Evolutionary conservation across 75 land plant genomes (phyloP).

Genomic region (Pinus tabuliformis): DNA sequence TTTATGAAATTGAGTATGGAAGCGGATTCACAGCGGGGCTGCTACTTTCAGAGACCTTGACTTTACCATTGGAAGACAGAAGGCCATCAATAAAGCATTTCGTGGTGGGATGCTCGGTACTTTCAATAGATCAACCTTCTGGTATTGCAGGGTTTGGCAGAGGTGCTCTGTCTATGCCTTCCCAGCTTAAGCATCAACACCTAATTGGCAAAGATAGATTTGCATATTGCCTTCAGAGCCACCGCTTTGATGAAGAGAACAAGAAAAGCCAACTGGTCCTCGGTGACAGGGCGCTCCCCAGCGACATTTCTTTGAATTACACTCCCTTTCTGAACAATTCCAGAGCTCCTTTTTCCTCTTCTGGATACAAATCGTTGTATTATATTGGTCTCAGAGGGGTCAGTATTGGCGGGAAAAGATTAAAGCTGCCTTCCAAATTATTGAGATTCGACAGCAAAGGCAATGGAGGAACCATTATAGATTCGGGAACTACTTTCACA

Average conservation of each 20-base stretch:
- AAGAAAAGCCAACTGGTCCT: background rate
- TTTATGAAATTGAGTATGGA: constrained; percentile 45
- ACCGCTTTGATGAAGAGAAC: constrained; percentile 33
- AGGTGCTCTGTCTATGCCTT: constrained; percentile 44
- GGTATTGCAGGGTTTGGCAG: constrained; percentile 67
- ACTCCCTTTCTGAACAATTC: constrained; percentile 8
- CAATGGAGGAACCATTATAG: too few species aligned
- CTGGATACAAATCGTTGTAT: too few species aligned
- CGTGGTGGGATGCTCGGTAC: constrained; percentile 50
- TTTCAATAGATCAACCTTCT: constrained; percentile 35
- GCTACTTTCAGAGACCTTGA: constrained; percentile 37
- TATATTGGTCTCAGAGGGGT: too few species aligned
- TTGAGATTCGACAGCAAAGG: too few species aligned
- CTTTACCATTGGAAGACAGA: background rate
- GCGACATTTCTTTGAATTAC: constrained; percentile 11
- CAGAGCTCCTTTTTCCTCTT: too few species aligned
- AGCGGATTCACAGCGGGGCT: constrained; percentile 52
- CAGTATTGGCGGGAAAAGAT: too few species aligned
- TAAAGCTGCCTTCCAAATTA: too few species aligned
- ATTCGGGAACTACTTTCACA: too few species aligned
- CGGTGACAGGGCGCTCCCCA: too few species aligned
- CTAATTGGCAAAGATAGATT: constrained; percentile 11
- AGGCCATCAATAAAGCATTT: constrained; percentile 14
- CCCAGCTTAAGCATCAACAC: constrained; percentile 21
- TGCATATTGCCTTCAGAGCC: constrained; percentile 20